phyloP scores from a whole-genome alignment of 1,139 yeast genomes.

The Taphrina populina region DNA sequence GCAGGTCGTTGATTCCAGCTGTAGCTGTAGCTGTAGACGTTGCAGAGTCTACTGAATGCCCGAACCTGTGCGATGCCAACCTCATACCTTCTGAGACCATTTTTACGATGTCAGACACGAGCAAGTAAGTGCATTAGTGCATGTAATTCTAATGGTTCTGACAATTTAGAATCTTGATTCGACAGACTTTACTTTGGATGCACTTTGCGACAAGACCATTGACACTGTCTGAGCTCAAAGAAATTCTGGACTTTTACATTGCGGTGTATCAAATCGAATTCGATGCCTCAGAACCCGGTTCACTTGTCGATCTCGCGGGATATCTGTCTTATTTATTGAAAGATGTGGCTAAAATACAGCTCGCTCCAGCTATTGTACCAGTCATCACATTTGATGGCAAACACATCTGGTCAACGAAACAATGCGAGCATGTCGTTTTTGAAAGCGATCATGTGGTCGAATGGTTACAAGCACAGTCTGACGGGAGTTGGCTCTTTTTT shows the following conservation, averaged over 20 bases:
- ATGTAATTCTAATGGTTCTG: no score
- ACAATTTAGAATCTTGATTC: no score
- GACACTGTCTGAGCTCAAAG: constrained; percentile 18
- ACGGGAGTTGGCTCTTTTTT: background rate
- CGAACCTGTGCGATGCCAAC: no score
- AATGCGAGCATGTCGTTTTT: constrained; percentile 3
- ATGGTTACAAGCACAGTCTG: constrained; percentile 1
- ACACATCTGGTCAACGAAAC: constrained; percentile 4
- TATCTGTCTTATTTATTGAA: background rate
- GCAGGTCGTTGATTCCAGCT: no score
- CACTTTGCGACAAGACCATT: constrained; percentile 5
- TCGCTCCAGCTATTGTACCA: constrained; percentile 2
- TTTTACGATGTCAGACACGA: no score
- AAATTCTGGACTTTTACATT: background rate
- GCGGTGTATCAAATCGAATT: no score
- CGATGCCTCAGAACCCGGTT: no score
- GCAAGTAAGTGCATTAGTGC: no score
- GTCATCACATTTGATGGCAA: constrained; percentile 1
- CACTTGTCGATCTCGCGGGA: no score
- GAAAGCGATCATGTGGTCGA: background rate
- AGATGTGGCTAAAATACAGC: background rate
- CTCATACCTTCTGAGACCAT: no score
- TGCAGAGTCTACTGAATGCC: no score
- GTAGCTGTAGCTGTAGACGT: no score
- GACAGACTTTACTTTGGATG: constrained; percentile 12